Percentiles rank a stretch among this genome's conserved stretches.
Evolutionary conservation across 2,329 filamentous ascomycete species (phyloP).

Genomic region (Nemania abortiva): DNA sequence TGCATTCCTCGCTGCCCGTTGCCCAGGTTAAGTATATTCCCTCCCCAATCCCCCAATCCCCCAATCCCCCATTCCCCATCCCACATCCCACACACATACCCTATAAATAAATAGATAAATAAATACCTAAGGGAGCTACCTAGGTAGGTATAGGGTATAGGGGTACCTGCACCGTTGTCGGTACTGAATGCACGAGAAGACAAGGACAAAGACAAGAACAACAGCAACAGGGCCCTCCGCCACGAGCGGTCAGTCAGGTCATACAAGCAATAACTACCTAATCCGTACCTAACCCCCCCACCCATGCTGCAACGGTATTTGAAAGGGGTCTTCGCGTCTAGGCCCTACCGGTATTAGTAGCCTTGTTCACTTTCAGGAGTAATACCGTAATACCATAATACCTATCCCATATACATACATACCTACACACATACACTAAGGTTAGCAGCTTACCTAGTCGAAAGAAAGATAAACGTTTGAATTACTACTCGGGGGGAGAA

Average conservation of each 20-base stretch:
- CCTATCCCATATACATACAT: too few species aligned
- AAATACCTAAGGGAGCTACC: too few species aligned
- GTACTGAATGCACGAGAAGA: too few species aligned
- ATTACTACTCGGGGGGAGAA: neutral
- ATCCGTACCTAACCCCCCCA: conserved; percentile 5
- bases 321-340: conserved; percentile 24
- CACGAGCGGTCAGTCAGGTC: conserved; percentile 5
- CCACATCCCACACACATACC: too few species aligned
- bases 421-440: neutral
- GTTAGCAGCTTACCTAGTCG: neutral
- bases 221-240: too few species aligned
- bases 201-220: too few species aligned
- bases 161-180: too few species aligned
- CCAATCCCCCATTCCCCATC: neutral
- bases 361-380: conserved; percentile 2
- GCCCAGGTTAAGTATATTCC: neutral
- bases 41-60: neutral
- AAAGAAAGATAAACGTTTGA: neutral
- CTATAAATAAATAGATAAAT: neutral
- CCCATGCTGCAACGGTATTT: conserved; percentile 2
- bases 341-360: conserved; percentile 28
- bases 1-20: neutral
- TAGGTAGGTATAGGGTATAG: too few species aligned
- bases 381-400: too few species aligned
- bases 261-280: neutral